phyloP scores from a whole-genome alignment of 2,329 filamentous ascomycete genomes.

The Neofusicoccum laricinum region DNA sequence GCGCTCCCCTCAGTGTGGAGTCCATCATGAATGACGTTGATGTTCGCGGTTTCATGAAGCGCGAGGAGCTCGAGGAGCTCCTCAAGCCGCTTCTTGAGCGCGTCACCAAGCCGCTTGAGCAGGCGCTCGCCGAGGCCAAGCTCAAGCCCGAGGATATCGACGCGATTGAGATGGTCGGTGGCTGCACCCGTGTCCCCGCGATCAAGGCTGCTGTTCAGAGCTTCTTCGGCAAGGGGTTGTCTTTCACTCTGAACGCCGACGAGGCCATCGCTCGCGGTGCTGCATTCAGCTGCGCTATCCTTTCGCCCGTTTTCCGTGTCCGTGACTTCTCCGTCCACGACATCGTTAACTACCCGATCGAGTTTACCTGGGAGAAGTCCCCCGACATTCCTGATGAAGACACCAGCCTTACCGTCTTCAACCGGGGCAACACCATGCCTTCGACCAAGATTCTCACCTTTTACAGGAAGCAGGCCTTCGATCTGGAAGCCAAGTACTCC shows the following conservation, averaged over 20 bases:
- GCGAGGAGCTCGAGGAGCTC: slow-evolving; percentile 90
- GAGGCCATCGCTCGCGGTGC: slow-evolving; percentile 94
- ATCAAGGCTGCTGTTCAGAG: slow-evolving; percentile 85
- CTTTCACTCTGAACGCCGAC: slow-evolving; percentile 97
- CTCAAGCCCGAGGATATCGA: slow-evolving; percentile 91
- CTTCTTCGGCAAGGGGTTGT: slow-evolving; percentile 90
- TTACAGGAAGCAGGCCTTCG: slow-evolving; percentile 96
- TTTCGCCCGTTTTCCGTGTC: slow-evolving; percentile 96
- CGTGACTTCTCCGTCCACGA: slow-evolving; percentile 97
- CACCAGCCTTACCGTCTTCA: slow-evolving; percentile 94
- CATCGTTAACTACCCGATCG: slow-evolving; percentile 96
- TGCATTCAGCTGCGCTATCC: slow-evolving; percentile 95
- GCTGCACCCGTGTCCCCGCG: slow-evolving; percentile 86
- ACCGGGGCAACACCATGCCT: slow-evolving; percentile 93
- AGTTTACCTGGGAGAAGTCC: slow-evolving; percentile 98
- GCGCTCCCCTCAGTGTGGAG: slow-evolving; percentile 92
- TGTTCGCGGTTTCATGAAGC: slow-evolving; percentile 82
- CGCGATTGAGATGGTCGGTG: slow-evolving; percentile 87
- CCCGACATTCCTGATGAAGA: slow-evolving; percentile 98
- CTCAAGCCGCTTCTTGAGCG: slow-evolving; percentile 79
- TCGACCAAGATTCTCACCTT: slow-evolving; percentile 99
- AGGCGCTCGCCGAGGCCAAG: slow-evolving; percentile 91
- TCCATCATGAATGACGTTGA: slow-evolving; percentile 98
- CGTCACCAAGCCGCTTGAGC: slow-evolving; percentile 72
- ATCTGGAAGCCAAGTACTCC: slow-evolving; percentile 90